A percentile compares a stretch with the other conserved stretches of the same genome.
Evolutionary conservation across 345 rosid species (phyloP).

Genomic region (Lepidium africanum): DNA sequence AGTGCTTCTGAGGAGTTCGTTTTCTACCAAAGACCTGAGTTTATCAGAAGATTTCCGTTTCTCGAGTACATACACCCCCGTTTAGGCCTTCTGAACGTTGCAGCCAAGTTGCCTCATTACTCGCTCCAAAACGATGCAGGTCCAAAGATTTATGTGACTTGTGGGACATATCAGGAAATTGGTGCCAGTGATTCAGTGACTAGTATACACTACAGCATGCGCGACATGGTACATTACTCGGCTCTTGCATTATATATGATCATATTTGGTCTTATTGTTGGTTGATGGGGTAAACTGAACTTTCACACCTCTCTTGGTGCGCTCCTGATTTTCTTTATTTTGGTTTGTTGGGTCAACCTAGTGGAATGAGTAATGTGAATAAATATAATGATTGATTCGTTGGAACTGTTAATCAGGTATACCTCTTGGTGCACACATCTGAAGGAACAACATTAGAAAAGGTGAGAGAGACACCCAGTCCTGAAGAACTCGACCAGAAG

Average conservation of each 20-base stretch:
- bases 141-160: conserved; percentile 76
- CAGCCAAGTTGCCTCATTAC: conserved; percentile 94
- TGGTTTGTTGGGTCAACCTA: background rate
- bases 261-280: background rate
- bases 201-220: conserved; percentile 68
- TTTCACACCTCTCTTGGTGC: background rate
- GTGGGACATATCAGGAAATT: conserved; percentile 56
- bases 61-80: conserved; percentile 92
- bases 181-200: conserved; percentile 57
- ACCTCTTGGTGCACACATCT: conserved; percentile 31
- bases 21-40: conserved; percentile 80
- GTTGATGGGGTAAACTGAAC: background rate
- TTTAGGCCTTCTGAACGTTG: conserved; percentile 90
- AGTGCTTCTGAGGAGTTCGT: conserved; percentile 89
- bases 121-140: conserved; percentile 92
- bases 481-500: conserved; percentile 8
- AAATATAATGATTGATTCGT: background rate
- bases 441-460: conserved; percentile 12
- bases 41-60: conserved; percentile 78
- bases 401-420: conserved; percentile 25
- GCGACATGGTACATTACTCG: conserved; percentile 26
- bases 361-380: background rate
- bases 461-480: background rate
- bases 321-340: background rate
- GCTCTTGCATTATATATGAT: background rate